phyloP scores from a whole-genome alignment of 2,329 filamentous ascomycete genomes.

The Cadophora gregata region DNA sequence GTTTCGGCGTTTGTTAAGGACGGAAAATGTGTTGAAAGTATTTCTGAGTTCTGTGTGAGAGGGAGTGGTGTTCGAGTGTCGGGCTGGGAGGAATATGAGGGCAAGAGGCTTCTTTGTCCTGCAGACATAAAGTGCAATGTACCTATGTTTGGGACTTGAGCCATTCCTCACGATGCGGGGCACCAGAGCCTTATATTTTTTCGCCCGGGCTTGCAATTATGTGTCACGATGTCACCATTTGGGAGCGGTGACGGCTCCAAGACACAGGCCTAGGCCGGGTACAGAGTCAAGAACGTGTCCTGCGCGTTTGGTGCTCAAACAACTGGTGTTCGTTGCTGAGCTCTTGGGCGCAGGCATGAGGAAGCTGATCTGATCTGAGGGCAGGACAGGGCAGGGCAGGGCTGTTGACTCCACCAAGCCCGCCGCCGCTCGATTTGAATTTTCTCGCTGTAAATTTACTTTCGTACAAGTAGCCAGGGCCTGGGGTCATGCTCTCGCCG shows the following conservation, averaged over 20 bases:
- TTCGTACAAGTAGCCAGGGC: background rate
- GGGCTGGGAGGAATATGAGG: slow-evolving; percentile 9
- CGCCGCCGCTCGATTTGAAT: background rate
- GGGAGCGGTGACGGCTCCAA: slow-evolving; percentile 15
- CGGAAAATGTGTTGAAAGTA: background rate
- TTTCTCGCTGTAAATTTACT: no score
- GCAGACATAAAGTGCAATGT: slow-evolving; percentile 17
- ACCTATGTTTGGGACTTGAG: slow-evolving; percentile 18
- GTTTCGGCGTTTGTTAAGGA: no score
- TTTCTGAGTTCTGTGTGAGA: background rate
- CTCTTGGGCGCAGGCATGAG: background rate
- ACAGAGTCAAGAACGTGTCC: background rate
- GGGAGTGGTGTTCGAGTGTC: background rate
- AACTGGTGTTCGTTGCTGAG: slow-evolving; percentile 7
- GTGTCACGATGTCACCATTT: slow-evolving; percentile 33
- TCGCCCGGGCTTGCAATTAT: slow-evolving; percentile 27
- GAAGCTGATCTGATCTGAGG: slow-evolving; percentile 2
- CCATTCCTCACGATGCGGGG: slow-evolving; percentile 22
- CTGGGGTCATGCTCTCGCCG: background rate
- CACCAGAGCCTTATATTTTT: slow-evolving; percentile 22
- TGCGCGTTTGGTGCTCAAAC: slow-evolving; percentile 15
- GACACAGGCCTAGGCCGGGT: slow-evolving; percentile 5
- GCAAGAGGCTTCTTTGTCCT: slow-evolving; percentile 15
- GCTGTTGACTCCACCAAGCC: slow-evolving; percentile 10
- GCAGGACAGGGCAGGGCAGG: background rate